Evolutionary conservation across 192 early-diverging fungal genomes (phyloP).

Genomic region (Backusella australiensis): DNA sequence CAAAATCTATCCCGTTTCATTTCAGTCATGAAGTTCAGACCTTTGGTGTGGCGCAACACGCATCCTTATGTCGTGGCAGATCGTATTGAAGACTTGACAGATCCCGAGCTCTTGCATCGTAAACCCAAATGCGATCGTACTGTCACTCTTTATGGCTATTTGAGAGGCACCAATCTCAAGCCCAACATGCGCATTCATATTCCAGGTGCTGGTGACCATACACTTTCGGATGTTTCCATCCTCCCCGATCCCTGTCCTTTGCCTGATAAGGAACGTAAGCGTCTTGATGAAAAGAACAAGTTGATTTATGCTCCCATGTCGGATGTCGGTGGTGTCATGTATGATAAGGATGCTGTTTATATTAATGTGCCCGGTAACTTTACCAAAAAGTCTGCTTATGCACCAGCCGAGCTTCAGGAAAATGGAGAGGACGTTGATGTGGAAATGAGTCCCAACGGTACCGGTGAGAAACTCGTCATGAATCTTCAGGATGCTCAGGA

Average conservation of each 20-base stretch:
- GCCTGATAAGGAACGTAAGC: slow-evolving; percentile 88
- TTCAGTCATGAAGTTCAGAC: slow-evolving; percentile 98
- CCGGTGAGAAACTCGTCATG: slow-evolving; percentile 92
- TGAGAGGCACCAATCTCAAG: slow-evolving; percentile 95
- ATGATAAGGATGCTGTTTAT: slow-evolving; percentile 99
- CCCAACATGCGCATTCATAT: slow-evolving; percentile 86
- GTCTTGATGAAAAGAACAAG: slow-evolving; percentile 91
- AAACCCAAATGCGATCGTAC: slow-evolving; percentile 90
- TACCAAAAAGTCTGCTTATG: slow-evolving; percentile 53
- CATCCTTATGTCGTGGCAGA: slow-evolving; percentile 99
- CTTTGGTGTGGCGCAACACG: slow-evolving; percentile 93
- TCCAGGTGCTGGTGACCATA: slow-evolving; percentile 91
- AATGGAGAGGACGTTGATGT: slow-evolving; percentile 37
- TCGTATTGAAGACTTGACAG: slow-evolving; percentile 95
- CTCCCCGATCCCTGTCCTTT: slow-evolving; percentile 96
- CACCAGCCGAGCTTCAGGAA: slow-evolving; percentile 37
- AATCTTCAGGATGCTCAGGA: slow-evolving; percentile 82
- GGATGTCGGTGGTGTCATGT: slow-evolving; percentile 96
- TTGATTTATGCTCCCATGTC: slow-evolving; percentile 98
- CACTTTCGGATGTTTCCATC: slow-evolving; percentile 69
- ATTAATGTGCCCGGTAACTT: slow-evolving; percentile 92
- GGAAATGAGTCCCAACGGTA: slow-evolving; percentile 27
- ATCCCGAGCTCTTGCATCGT: slow-evolving; percentile 77
- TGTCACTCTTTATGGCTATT: slow-evolving; percentile 92
- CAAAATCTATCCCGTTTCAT: slow-evolving; percentile 95